A percentile compares a stretch with the other conserved stretches of the same genome.
These are phyloP conservation scores for Cinchona pubescens DNA, from an alignment of 257 asterid species.

Conservation along the genomic window DNA sequence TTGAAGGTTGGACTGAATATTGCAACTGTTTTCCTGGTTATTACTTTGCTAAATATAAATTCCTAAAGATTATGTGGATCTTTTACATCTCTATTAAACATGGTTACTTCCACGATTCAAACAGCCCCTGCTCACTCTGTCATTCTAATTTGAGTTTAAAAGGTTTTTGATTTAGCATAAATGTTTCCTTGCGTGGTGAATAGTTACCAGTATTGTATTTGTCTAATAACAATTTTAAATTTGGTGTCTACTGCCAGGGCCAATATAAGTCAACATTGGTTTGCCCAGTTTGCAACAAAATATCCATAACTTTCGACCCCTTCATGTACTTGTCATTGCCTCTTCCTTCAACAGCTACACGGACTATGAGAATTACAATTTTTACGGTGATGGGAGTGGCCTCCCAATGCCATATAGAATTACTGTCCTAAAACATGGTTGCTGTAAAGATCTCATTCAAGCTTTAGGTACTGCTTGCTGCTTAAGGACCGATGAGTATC, in stretches of 20 bases:
- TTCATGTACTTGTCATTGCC: conserved; percentile 97
- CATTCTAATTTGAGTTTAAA: background rate
- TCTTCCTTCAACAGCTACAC: conserved; percentile 86
- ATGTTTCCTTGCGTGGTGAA: background rate
- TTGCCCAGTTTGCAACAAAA: conserved; percentile 81
- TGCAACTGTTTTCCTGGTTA: background rate
- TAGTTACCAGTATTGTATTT: background rate
- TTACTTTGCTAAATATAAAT: background rate
- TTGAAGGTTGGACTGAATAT: background rate
- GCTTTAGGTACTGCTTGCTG: conserved; percentile 67
- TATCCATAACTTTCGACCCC: conserved; percentile 93
- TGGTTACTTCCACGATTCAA: background rate
- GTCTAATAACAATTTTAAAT: conserved; percentile 2
- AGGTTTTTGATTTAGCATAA: background rate
- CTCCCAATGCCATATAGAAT: conserved; percentile 94
- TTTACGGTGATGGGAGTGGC: conserved; percentile 80
- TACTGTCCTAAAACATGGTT: conserved; percentile 71
- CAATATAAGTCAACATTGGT: conserved; percentile 94
- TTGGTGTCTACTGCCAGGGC: conserved; percentile 55
- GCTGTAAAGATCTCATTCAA: conserved; percentile 72
- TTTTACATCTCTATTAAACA: background rate
- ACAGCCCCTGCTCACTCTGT: background rate
- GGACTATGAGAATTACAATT: conserved; percentile 75
- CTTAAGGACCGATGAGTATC: conserved; percentile 64
- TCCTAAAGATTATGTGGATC: background rate